Conservation (phyloP, 306 rosid species). For the Dicorynia guianensis region DNA sequence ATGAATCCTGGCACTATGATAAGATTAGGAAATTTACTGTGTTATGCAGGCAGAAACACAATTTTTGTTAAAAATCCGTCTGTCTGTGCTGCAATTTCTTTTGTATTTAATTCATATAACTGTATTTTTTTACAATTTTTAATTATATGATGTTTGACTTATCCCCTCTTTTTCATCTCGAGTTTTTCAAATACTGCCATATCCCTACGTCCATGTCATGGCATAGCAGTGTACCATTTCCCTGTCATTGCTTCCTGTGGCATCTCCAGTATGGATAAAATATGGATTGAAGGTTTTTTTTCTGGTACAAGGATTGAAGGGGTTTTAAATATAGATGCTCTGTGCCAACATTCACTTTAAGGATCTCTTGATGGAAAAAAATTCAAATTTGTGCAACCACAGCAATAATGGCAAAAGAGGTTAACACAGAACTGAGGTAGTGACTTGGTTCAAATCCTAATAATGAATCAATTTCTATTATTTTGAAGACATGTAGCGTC, state of each 20-base stretch:
- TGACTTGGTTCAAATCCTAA: neutral
- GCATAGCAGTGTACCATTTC: neutral
- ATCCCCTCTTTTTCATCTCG: neutral
- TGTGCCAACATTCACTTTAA: neutral
- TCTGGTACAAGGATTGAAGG: no score
- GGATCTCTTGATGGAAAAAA: neutral
- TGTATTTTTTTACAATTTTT: neutral
- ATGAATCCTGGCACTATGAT: neutral
- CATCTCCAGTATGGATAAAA: no score
- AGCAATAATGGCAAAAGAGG: neutral
- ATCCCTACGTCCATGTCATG: conserved; percentile 2
- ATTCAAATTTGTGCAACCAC: neutral
- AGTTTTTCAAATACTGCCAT: neutral
- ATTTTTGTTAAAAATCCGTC: neutral
- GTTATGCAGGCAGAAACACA: neutral
- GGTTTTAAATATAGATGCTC: neutral
- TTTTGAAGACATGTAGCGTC: neutral
- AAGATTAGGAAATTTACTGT: neutral
- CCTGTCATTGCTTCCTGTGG: neutral
- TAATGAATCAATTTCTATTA: no score
- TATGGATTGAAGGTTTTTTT: no score
- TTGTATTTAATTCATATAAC: neutral
- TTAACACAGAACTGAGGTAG: neutral
- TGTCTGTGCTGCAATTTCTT: neutral
- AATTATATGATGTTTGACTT: neutral